Evolutionary conservation across 805 yeast genomes (phyloP).

Genomic region (Dipodascus albidus): DNA sequence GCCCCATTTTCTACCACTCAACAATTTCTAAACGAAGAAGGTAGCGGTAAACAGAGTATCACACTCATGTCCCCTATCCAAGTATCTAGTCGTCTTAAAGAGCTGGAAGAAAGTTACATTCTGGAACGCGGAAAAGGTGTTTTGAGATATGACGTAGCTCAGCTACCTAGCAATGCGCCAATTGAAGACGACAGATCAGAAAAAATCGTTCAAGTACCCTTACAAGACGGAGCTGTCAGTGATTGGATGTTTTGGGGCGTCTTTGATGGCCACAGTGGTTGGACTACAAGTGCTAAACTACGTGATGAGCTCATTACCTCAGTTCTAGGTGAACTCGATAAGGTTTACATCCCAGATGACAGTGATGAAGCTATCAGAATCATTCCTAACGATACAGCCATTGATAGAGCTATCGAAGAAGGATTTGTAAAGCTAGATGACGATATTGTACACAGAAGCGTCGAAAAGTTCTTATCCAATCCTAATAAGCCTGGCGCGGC

Average conservation of each 20-base stretch:
- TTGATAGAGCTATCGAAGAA: slow-evolving; percentile 67
- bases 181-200: slow-evolving; percentile 92
- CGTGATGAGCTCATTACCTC: slow-evolving; percentile 66
- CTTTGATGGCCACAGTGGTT: slow-evolving; percentile 96
- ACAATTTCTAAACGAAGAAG: neutral
- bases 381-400: slow-evolving; percentile 53
- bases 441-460: slow-evolving; percentile 68
- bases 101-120: slow-evolving; percentile 64
- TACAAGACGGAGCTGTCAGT: slow-evolving; percentile 28
- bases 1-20: neutral
- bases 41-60: neutral
- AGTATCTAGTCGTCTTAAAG: slow-evolving; percentile 55
- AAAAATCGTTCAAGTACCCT: slow-evolving; percentile 53
- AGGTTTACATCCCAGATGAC: slow-evolving; percentile 41
- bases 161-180: slow-evolving; percentile 83
- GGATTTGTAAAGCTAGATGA: slow-evolving; percentile 81
- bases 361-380: slow-evolving; percentile 33
- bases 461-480: slow-evolving; percentile 60
- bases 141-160: slow-evolving; percentile 76
- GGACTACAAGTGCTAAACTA: slow-evolving; percentile 81
- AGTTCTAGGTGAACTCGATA: slow-evolving; percentile 65
- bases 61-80: slow-evolving; percentile 33
- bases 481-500: slow-evolving; percentile 50
- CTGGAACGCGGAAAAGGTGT: slow-evolving; percentile 86
- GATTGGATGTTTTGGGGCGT: slow-evolving; percentile 96